Base-by-base conservation (phyloP, 495 filamentous ascomycete species). In the Aspergillus steynii region DNA sequence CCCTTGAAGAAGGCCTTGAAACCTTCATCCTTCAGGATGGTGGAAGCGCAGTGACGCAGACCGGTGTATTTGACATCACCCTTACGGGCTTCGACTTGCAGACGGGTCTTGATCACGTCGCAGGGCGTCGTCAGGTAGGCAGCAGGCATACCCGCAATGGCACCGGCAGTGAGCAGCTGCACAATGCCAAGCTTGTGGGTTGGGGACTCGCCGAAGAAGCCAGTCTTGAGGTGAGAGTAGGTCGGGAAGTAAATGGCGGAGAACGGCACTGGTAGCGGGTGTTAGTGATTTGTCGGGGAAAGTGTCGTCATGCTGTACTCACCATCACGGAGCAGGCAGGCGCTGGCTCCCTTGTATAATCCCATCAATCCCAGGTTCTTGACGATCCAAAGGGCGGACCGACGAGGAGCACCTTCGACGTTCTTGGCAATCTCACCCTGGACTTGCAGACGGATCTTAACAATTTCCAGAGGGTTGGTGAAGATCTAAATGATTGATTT, bases 211-310 rank as follows among this genome's bases (percentile, higher is more conserved):
- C 95, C 95, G 67, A 98, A 98, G 70, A 90, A 82, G 75, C 96
- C 95, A 67, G 86, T 83, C 81, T 99, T 99, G 55, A 99, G 78
- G 73, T 99, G 95, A 61, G 85, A 88, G 78, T 99, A 99, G 26
- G 91, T 90, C 9, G 96, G 94, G 86, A 99, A 99, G 80, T 99
- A 99, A 70, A 99, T 99, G 60, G 92, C 93, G 50, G 93, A 97
- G 81, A 99, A 99, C 3, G 95, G 95, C 5, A 97, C 91, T 79
- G 29, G 26, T 9, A 3, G 9, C 32, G 29, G 14, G 14, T 4
- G 52, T 71, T 60, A 71, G 68, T 28, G 55, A n/a, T 27, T 31
- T 25, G 53, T 46, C 61, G 25, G 15, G 14, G 26, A 34, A 53
- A 31, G 51, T 53, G 15, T 34, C 51, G 15, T 59, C 7, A 27